phyloP scores from a whole-genome alignment of 2,329 filamentous ascomycete genomes.

The Cadophora malorum region DNA sequence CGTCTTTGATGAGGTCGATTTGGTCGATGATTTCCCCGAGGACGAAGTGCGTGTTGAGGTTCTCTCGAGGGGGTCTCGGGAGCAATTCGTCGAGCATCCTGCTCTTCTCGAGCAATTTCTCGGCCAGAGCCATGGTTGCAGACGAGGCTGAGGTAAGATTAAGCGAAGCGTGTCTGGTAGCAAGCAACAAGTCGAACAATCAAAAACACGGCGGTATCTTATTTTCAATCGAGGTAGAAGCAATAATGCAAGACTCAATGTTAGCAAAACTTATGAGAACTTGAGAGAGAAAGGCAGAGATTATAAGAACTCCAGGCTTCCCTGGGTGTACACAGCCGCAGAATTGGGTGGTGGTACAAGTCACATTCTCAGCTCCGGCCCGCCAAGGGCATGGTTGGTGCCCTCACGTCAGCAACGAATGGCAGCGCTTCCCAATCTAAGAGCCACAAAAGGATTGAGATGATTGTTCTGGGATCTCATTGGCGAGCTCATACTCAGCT shows the following conservation, averaged over 20 bases:
- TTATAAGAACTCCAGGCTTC: constrained; percentile 12
- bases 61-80: constrained; percentile 34
- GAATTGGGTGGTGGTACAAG: neutral
- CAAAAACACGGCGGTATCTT: neutral
- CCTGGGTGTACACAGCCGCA: constrained; percentile 8
- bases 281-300: neutral
- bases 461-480: neutral
- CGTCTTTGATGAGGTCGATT: constrained; percentile 39
- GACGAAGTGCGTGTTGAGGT: constrained; percentile 42
- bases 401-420: constrained; percentile 30
- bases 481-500: constrained; percentile 8
- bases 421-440: constrained; percentile 6
- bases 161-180: neutral
- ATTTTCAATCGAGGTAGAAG: neutral
- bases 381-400: constrained; percentile 14
- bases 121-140: constrained; percentile 1
- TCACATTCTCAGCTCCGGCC: constrained; percentile 21
- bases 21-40: constrained; percentile 46
- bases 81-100: constrained; percentile 24
- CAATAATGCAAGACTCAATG: neutral
- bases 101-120: constrained; percentile 15
- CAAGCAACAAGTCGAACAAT: neutral
- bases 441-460: constrained; percentile 1
- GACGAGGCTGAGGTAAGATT: constrained; percentile 18
- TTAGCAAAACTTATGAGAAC: neutral